Evolutionary conservation across 2,329 filamentous ascomycete species (phyloP), one percentile per base, ranked within the genome.

Genomic region (Helotiales sp.): DNA sequence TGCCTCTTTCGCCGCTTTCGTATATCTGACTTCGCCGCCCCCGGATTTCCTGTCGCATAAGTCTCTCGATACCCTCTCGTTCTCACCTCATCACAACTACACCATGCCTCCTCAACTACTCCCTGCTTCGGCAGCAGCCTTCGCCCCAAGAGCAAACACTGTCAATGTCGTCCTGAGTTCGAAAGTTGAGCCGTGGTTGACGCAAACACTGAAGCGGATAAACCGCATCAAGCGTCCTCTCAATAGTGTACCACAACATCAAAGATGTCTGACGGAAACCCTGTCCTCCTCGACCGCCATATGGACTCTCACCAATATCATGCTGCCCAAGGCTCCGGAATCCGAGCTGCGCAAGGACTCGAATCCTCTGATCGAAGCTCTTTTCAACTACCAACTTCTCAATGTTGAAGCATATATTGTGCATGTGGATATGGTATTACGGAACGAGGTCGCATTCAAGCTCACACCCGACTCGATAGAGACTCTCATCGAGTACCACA

Each of bases 381-480:
- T 97, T 63, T 91, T 90, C 83, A 96, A 96, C 82, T 95, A 93
- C 76, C 89, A 96, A 79, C 84, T 97, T 71, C 80, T 97, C 71
- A 91, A 97, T 73, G 80, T 98, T 68, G 93, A 98, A 77, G 95
- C 95, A 52, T 99, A 99, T 74, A 93, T 98, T 68, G 95, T 99
- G 61, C 93, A 98, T 75, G 92, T 99, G 75, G 95, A 99, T 79
- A 96, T 98, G 92, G 93, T 99, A 59, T 86, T 96, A 70, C 89
- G 93, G 76, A 95, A 96, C 74, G 95, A 98, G 79, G 92, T 99
- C 70, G 95, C 93, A 66, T 98, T 93, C 84, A 99, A 99, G 83
- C 84, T 99, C 70, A 98, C 93, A 24, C 85, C 88, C 58, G 95
- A 98, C 73, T 92, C 93, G 61, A 99, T 99, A 77, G 92, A 96